These are phyloP conservation scores for Podaxis pistillaris DNA, from an alignment of 768 basidiomycete species.

Conservation along the genomic window DNA sequence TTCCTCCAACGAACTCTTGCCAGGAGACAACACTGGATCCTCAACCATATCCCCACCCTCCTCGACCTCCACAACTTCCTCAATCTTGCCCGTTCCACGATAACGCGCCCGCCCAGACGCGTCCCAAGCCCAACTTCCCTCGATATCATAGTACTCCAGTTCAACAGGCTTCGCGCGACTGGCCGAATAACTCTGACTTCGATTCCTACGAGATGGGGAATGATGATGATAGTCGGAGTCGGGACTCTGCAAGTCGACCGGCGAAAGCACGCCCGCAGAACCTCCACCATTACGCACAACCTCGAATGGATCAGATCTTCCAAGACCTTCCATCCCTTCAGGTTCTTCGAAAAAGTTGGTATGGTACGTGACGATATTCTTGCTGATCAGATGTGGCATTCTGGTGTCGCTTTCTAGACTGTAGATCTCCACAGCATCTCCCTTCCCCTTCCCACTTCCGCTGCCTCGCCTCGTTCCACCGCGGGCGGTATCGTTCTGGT, in stretches of 20 bases:
- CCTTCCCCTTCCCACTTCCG: background rate
- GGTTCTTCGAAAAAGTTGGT: constrained; percentile 3
- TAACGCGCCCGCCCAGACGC: constrained; percentile 22
- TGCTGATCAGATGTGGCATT: constrained; percentile 9
- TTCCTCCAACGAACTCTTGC: constrained; percentile 6
- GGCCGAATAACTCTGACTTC: constrained; percentile 5
- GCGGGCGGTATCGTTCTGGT: background rate
- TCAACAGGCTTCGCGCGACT: background rate
- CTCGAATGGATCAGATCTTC: constrained; percentile 4
- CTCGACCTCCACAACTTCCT: constrained; percentile 25
- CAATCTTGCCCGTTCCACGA: constrained; percentile 27
- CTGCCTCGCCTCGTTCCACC: background rate
- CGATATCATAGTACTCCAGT: constrained; percentile 16
- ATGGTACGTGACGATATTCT: constrained; percentile 7
- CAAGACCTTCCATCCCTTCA: background rate
- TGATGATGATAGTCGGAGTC: background rate
- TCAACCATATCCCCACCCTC: constrained; percentile 20
- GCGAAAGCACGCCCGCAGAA: constrained; percentile 7
- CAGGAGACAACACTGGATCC: constrained; percentile 12
- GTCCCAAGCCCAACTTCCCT: constrained; percentile 27
- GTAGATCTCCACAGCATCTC: background rate
- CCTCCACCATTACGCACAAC: background rate
- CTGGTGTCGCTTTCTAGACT: constrained; percentile 1
- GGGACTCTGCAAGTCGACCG: background rate
- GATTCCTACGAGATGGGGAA: background rate